Percentiles rank a stretch among this genome's conserved stretches.
These are phyloP conservation scores for Cladosporium sp. DNA, from an alignment of 2,329 filamentous ascomycete genomes.

Conservation along the genomic window DNA sequence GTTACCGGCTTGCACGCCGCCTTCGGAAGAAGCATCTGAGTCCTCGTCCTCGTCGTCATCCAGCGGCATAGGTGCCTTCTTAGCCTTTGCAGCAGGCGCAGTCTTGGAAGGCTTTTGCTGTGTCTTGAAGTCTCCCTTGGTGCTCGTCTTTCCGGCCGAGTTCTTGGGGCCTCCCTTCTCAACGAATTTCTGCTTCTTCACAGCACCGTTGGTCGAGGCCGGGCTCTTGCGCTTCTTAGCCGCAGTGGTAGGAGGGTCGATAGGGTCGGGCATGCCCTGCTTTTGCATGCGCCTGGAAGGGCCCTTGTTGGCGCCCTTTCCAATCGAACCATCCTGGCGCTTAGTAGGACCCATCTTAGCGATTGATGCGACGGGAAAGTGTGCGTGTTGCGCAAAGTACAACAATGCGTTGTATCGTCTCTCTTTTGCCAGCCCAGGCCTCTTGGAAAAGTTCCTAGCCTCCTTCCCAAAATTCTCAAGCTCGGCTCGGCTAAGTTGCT, in stretches of 20 bases:
- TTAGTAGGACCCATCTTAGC: constrained; percentile 1
- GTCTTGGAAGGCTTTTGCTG: constrained; percentile 29
- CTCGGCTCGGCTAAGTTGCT: neutral
- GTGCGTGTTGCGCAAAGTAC: neutral
- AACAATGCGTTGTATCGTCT: neutral
- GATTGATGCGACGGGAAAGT: neutral
- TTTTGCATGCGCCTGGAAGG: constrained; percentile 80
- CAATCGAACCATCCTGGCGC: constrained; percentile 12
- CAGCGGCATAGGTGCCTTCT: constrained; percentile 27
- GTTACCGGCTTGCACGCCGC: constrained; percentile 36
- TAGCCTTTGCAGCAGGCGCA: constrained; percentile 36
- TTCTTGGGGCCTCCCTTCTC: constrained; percentile 37
- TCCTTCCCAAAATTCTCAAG: constrained; percentile 9
- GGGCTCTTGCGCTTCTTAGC: constrained; percentile 85
- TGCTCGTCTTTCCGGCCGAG: constrained; percentile 32
- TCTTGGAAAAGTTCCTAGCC: neutral
- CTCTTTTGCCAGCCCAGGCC: neutral
- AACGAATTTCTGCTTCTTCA: constrained; percentile 66
- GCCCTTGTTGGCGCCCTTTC: constrained; percentile 10
- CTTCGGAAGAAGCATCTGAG: constrained; percentile 48
- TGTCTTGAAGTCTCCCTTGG: constrained; percentile 36
- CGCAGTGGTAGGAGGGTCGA: constrained; percentile 69
- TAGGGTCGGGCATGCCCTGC: constrained; percentile 79
- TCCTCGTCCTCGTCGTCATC: constrained; percentile 39
- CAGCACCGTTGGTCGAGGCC: constrained; percentile 53